Evolutionary conservation across 164 flowering plant species (phyloP).

Genomic region (Pachysandra terminalis): DNA sequence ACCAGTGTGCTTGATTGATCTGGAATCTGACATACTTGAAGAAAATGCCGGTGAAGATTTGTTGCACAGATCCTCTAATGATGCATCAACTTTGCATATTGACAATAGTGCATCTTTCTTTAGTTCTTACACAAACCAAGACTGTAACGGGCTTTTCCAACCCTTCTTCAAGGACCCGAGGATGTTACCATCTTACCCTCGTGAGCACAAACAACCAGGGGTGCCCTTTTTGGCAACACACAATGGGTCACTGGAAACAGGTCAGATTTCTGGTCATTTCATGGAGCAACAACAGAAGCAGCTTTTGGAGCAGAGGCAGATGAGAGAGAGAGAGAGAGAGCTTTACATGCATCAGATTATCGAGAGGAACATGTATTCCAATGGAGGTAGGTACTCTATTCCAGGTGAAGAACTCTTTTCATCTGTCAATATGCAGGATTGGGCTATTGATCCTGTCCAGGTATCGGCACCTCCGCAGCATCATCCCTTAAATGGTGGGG

Average conservation of each 20-base stretch:
- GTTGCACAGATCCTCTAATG: constrained; percentile 23
- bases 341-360: constrained; percentile 37
- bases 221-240: constrained; percentile 37
- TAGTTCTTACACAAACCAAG: constrained; percentile 43
- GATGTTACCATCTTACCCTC: constrained; percentile 28
- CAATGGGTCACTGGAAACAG: constrained; percentile 32
- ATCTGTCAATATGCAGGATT: constrained; percentile 38
- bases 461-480: constrained; percentile 35
- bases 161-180: constrained; percentile 45
- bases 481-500: too few relatives aligned
- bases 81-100: constrained; percentile 16
- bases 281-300: constrained; percentile 45
- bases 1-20: constrained; percentile 31
- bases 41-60: constrained; percentile 25
- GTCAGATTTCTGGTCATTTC: constrained; percentile 41
- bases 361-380: constrained; percentile 39
- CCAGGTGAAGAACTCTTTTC: constrained; percentile 47
- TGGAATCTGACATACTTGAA: constrained; percentile 38
- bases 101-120: constrained; percentile 30
- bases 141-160: constrained; percentile 42
- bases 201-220: constrained; percentile 36
- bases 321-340: constrained; percentile 44
- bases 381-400: constrained; percentile 34
- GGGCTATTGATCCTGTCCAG: constrained; percentile 45
- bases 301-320: constrained; percentile 40